Evolutionary conservation across 2,329 filamentous ascomycete genomes (phyloP).

Genomic region (Keithomyces neogunnii): DNA sequence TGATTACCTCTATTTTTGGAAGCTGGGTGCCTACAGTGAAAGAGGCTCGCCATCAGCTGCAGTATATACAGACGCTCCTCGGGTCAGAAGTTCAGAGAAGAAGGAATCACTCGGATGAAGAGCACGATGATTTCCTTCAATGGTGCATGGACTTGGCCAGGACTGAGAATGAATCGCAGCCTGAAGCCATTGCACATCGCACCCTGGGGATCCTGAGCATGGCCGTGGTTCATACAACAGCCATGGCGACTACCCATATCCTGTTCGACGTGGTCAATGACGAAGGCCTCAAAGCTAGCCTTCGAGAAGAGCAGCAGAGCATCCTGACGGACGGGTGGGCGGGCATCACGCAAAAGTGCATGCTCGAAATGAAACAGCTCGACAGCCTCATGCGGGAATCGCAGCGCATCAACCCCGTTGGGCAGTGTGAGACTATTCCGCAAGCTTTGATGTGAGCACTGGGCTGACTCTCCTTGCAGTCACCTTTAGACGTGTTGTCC

Average conservation of each 20-base stretch:
- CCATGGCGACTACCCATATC: conserved; percentile 11
- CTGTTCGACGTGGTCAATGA: conserved; percentile 10
- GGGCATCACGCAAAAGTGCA: conserved; percentile 9
- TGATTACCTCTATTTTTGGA: conserved; percentile 1
- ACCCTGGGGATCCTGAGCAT: conserved; percentile 11
- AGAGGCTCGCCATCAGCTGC: conserved; percentile 6
- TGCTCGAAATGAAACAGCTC: conserved; percentile 13
- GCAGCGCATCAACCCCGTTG: conserved; percentile 12
- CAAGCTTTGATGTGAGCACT: background rate
- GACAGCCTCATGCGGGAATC: conserved; percentile 14
- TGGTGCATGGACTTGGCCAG: conserved; percentile 11
- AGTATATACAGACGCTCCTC: conserved; percentile 8
- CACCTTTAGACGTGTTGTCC: conserved; percentile 10
- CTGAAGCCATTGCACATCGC: conserved; percentile 7
- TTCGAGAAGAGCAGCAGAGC: conserved; percentile 6
- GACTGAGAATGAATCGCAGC: conserved; percentile 7
- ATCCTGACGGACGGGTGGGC: conserved; percentile 6
- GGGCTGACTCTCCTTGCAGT: conserved; percentile 1
- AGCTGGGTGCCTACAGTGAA: conserved; percentile 5
- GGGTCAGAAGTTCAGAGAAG: conserved; percentile 6
- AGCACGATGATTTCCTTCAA: conserved; percentile 10
- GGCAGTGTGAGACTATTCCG: conserved; percentile 5
- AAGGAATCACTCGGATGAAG: conserved; percentile 3
- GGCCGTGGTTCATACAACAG: conserved; percentile 12
- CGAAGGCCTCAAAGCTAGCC: conserved; percentile 1